Base-by-base conservation (phyloP, 176 grass and related monocot genomes). In the Carex myosuroides region DNA sequence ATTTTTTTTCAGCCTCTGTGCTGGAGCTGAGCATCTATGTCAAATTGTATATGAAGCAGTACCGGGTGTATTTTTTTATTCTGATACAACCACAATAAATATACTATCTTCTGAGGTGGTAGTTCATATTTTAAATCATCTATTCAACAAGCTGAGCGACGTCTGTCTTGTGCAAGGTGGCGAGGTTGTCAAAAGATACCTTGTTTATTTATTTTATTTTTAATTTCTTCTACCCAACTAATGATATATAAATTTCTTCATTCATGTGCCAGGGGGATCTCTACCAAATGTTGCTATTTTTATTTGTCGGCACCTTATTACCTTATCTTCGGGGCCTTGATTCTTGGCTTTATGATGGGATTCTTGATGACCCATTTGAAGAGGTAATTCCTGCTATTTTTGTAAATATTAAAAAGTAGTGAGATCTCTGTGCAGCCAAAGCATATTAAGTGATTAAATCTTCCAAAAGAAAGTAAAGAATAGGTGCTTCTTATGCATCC, bases 331-430 rank as follows among this genome's bases (percentile, higher is more conserved):
- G 90, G 42, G 88, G 87, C 44, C 87, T 98, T 75, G 92, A 98
- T 88, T 98, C 95, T 79, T 98, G 95, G 95, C 85, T 98, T 73
- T 98, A 98, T 87, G 91, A 98, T 80, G 92, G 95, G 60, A 94
- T 94, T 90, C 92, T 98, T 91, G 89, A 94, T 90, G 95, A 98
- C 61, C 91, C 95, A 82, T 94, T 90, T 87, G 84, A 91, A 86
- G 95, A 98, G 95, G 95, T 98, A 90, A 64, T 33, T 84, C 70
- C 26, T 22, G 85, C 60, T 39, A 14, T 74, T 26, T 74, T 74
- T 50, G 20, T 74, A 24, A 24, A 6, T 13, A 13, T 29, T 66
- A 48, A 53, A 29, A 63, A 9, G 48, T 46, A 67, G 54, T 3
- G 8, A 64, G 18, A 37, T 62, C 79, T 63, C 63, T 22, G 42